Base-by-base conservation (phyloP, 345 rosid species). In the sweet orange (Citrus sinensis) region DNA sequence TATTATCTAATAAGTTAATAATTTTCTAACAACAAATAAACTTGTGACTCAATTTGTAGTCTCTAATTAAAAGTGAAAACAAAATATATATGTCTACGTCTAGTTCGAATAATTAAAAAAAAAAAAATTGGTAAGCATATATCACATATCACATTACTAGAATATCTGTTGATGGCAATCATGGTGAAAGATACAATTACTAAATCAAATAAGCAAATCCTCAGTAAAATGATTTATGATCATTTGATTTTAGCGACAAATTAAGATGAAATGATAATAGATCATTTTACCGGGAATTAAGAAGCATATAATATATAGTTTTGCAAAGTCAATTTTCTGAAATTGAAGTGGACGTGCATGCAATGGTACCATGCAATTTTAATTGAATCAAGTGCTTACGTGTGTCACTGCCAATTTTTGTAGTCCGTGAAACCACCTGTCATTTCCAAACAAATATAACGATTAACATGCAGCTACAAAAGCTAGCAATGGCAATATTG, bases 381-480 rank as follows among this genome's bases (percentile, higher is more conserved):
- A 30, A 25, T 29, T 40, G 34, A n/a, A 73, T 46, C 19, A 39
- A 35, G 19, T 65, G 20, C 7, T 56, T 34, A 76, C 75, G 60
- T 42, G 58, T 79, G 77, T 66, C 61, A 1, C 16, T 11, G 7
- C 78, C 25, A 29, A 55, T 54, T 22, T 66, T 68, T 55, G 19
- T 25, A 63, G 30, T 74, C 70, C 70, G 20, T 37, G 67, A 19
- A 63, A 7, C 70, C 78, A 63, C 78, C 60, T 75, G 78, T 76
- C 65, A 66, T 30, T 80, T 81, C 75, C 72, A 58, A 75, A 80
- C 80, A 65, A 79, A 74, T 34, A 80, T 70, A 74, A 86, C 84
- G 79, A 78, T 83, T 75, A 77, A 74, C 70, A 83, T 55, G 81
- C 84, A 75, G 67, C 65, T 64, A 62, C 61, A 78, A 76, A 61